Evolutionary conservation across 2,329 filamentous ascomycete genomes (phyloP), one percentile per base, ranked within the genome.

Genomic region (Fusarium scirpi): DNA sequence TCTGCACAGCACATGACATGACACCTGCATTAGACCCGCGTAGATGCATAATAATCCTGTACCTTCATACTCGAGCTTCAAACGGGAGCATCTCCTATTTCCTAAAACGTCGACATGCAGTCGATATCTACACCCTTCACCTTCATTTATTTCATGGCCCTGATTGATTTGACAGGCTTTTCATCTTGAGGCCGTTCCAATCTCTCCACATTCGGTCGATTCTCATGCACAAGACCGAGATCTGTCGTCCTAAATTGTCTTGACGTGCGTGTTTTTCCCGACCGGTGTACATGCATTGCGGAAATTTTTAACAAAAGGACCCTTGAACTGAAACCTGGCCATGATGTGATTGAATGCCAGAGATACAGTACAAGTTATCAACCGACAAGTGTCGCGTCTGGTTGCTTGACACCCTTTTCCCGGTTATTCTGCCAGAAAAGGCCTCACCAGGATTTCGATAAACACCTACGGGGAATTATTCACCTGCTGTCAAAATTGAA

Each of bases 61-160:
- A 72, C 32, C 1, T 46, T 38, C 52, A 70, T 62, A 65, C 55
- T 45, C 68, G 47, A 62, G 68, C 58, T 56, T 72, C 70, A 68
- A 72, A 72, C 70, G 70, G 70, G 45, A 45, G 25, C 46, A 51
- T 58, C 34, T 29, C 48, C 71, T 63, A 74, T 70, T 75, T 74
- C 73, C 73, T 72, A 74, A 72, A 70, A 9, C 47, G 70, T 75
- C 73, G 45, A 62, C 65, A 48, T 74, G 73, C 73, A 75, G 67
- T 40, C 58, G 6, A 41, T 52, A 52, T 52, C 22, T 52, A 58
- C 72, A 74, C 72, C 69, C 71, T 73, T 67, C 59, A 22, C 40
- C 18, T 38, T 52, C 13, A 67, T 58, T 38, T 11, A 38, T 38
- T 38, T 38, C 34, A 18, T 18, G 32, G 32, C 47, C 30, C 30